These are phyloP conservation scores for Yamadazyma oceani DNA, from an alignment of 1,139 yeast species.

Conservation along the genomic window DNA sequence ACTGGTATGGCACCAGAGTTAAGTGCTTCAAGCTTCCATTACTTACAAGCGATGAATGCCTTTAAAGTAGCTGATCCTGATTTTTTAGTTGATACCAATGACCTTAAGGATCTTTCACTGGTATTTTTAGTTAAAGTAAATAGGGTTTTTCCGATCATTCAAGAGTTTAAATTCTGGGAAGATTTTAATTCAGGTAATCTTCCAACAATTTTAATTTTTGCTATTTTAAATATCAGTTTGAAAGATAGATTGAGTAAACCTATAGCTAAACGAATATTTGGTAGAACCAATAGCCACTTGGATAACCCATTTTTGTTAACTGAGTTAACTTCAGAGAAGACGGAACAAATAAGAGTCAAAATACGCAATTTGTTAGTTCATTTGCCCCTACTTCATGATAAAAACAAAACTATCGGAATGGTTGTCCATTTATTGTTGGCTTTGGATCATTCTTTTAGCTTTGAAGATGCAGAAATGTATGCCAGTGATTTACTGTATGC, in stretches of 20 bases:
- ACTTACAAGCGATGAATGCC: slow-evolving; percentile 27
- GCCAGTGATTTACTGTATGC: slow-evolving; percentile 29
- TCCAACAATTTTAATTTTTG: slow-evolving; percentile 25
- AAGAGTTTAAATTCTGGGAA: slow-evolving; percentile 29
- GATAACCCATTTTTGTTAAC: background rate
- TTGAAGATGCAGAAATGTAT: slow-evolving; percentile 19
- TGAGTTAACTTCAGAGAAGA: background rate
- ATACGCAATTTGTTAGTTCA: slow-evolving; percentile 18
- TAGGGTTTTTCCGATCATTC: slow-evolving; percentile 32
- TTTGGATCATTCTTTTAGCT: background rate
- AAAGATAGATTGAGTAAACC: slow-evolving; percentile 28
- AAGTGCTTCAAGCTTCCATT: slow-evolving; percentile 13
- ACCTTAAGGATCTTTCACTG: slow-evolving; percentile 22
- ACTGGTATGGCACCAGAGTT: background rate
- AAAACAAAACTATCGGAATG: slow-evolving; percentile 23
- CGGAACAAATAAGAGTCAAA: slow-evolving; percentile 18
- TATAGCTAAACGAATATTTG: slow-evolving; percentile 12
- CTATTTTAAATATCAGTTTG: slow-evolving; percentile 28
- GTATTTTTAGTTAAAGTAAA: slow-evolving; percentile 33
- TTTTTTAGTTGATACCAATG: slow-evolving; percentile 21
- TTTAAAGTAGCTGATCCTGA: slow-evolving; percentile 26
- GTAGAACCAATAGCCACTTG: background rate
- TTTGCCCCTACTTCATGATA: slow-evolving; percentile 29
- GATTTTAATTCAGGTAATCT: slow-evolving; percentile 22
- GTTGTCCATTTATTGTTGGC: background rate